phyloP scores from a whole-genome alignment of 148 eudicot species.

The Suaeda aralocaspica region DNA sequence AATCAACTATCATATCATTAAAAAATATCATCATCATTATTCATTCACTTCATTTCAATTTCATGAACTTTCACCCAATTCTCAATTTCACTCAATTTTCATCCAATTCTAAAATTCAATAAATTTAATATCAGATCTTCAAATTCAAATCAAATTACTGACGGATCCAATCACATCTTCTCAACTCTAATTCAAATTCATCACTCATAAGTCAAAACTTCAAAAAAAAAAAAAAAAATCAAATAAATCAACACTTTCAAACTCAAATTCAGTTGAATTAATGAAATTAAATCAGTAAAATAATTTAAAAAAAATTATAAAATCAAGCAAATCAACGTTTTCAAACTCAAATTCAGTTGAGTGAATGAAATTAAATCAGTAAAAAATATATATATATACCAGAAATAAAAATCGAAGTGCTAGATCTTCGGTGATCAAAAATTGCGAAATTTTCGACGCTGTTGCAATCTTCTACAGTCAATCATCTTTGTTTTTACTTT shows the following conservation, averaged over 20 bases:
- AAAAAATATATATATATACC: neutral
- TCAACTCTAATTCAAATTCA: neutral
- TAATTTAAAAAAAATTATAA: no score
- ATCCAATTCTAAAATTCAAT: neutral
- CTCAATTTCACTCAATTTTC: neutral
- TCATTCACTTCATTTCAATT: neutral
- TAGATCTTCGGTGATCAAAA: conserved; percentile 31
- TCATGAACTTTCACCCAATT: neutral
- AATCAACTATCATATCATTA: neutral
- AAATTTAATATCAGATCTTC: conserved; percentile 1
- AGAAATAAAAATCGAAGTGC: neutral
- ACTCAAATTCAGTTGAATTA: conserved; percentile 3
- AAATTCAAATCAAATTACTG: neutral
- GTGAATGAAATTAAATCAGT: neutral
- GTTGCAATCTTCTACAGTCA: no score
- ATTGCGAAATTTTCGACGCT: no score
- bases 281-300: no score
- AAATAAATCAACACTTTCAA: neutral
- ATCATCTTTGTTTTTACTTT: conserved; percentile 6
- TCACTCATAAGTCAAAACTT: neutral
- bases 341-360: neutral
- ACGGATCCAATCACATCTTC: neutral
- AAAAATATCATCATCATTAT: neutral
- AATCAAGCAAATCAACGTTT: neutral
- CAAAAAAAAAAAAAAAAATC: no score